Evolutionary conservation across 2,329 filamentous ascomycete genomes (phyloP), one percentile per base, ranked within the genome.

Genomic region (Epichloe gansuensis): DNA sequence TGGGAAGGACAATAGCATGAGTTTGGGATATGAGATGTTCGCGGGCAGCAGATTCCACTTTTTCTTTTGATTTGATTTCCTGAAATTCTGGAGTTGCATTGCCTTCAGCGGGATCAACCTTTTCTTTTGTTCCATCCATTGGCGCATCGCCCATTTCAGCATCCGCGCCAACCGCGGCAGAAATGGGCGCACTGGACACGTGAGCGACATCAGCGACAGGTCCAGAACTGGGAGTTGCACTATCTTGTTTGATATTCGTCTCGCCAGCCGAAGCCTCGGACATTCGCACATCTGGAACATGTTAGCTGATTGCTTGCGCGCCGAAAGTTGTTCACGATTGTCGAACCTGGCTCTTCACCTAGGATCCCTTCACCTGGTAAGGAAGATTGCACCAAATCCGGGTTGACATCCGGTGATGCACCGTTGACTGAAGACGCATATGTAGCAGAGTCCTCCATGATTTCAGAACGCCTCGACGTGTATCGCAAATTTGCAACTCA

Each of bases 1-100:
- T 97, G 23, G 93, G 93, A 23, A 98, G 81, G 57, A 98, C 91
- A 64, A 97, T 97, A 56, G 91, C 85, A 65, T 96, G 91, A 43
- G 90, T 94, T 72, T 98, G 93, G 13, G 88, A 83, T 56, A 95
- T 87, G 52, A 98, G 82, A 64, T 97, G 91, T 61, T 91, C 87
- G 58, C 91, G 88, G 50, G 93, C 94, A 4, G 89, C 85, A 44
- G 86, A 84, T 72, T 96, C 91, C 53, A 91, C 75, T 3, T 81
- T 81, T 52, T 90, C 81, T 70, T 95, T 96, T 43, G 85, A 82
- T 67, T 91, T 86, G 69, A 62, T 75, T 64, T 75, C 82, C 53
- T 77, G 78, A 13, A 70, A 72, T 3, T 74, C 69, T 15, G 72
- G 72, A 44, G 79, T 78, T 39, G 70, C 65, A 34, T 70, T 66